Evolutionary conservation across 371 early-diverging fungal species (phyloP).

Genomic region (Zychaea mexicana): DNA sequence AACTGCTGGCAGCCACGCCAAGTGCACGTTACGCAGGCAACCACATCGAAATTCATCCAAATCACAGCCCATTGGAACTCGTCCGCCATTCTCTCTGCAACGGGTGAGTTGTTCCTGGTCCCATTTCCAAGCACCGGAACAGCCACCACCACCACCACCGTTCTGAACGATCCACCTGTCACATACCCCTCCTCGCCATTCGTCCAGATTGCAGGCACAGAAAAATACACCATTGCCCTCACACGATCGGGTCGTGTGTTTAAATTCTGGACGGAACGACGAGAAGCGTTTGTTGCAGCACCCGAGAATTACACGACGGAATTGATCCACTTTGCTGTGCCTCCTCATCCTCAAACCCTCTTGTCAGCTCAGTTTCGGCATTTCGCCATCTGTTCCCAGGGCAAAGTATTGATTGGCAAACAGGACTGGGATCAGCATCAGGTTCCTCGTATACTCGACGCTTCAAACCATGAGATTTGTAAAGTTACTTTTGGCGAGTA

Average conservation of each 20-base stretch:
- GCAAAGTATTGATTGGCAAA: conserved; percentile 15
- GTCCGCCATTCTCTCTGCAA: conserved; percentile 28
- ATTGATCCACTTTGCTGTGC: neutral
- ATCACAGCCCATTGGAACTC: conserved; percentile 37
- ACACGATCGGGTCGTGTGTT: conserved; percentile 13
- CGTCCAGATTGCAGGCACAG: conserved; percentile 14
- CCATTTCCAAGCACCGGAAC: conserved; percentile 19
- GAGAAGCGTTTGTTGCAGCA: neutral
- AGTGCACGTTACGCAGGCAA: conserved; percentile 8
- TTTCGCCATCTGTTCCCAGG: conserved; percentile 8
- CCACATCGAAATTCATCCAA: conserved; percentile 18
- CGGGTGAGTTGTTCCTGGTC: conserved; percentile 27
- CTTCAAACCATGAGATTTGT: conserved; percentile 10
- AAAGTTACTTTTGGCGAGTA: conserved; percentile 26
- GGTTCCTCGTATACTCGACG: conserved; percentile 2
- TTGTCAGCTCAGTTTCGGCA: conserved; percentile 8
- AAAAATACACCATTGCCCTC: conserved; percentile 9
- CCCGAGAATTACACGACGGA: conserved; percentile 6
- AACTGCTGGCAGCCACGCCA: conserved; percentile 26
- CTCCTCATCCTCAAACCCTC: neutral
- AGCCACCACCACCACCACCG: no score
- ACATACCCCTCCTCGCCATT: conserved; percentile 1
- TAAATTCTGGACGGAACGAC: conserved; percentile 1
- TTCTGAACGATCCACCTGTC: neutral
- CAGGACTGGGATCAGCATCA: neutral